A percentile compares a stretch with the other conserved stretches of the same genome.
Conservation (phyloP, 2,329 filamentous ascomycete species). For the Alternaria arborescens region DNA sequence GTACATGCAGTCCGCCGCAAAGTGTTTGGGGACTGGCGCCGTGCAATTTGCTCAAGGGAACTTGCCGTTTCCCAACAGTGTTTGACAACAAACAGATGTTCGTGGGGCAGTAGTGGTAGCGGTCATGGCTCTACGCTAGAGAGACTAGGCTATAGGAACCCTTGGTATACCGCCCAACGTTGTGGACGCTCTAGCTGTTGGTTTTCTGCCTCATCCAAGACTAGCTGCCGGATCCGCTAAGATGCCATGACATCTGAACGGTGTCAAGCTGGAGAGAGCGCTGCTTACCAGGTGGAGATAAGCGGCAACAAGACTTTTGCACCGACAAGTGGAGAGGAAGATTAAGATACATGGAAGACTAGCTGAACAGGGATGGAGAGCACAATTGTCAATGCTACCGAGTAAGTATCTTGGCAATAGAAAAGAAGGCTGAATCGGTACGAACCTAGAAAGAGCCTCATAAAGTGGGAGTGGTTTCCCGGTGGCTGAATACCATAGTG, state of each 20-base stretch:
- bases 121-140: not conserved
- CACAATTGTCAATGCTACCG: constrained; percentile 2
- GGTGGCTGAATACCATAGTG: not conserved
- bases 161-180: not conserved
- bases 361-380: not conserved
- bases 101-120: not conserved
- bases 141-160: not conserved
- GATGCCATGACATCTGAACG: not conserved
- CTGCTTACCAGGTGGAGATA: not conserved
- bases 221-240: not conserved
- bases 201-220: too few relatives aligned
- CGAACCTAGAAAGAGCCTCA: not conserved
- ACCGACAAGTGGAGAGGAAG: not conserved
- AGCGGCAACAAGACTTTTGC: not conserved
- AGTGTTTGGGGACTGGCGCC: not conserved
- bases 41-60: not conserved
- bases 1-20: not conserved
- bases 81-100: too few relatives aligned
- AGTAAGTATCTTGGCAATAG: constrained; percentile 10
- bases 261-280: not conserved
- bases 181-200: not conserved
- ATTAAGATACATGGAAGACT: not conserved
- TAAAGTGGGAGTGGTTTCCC: not conserved
- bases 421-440: constrained; percentile 3
- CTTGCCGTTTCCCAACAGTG: not conserved